phyloP scores from a whole-genome alignment of 2,329 filamentous ascomycete species.

The Emergomyces africanus region DNA sequence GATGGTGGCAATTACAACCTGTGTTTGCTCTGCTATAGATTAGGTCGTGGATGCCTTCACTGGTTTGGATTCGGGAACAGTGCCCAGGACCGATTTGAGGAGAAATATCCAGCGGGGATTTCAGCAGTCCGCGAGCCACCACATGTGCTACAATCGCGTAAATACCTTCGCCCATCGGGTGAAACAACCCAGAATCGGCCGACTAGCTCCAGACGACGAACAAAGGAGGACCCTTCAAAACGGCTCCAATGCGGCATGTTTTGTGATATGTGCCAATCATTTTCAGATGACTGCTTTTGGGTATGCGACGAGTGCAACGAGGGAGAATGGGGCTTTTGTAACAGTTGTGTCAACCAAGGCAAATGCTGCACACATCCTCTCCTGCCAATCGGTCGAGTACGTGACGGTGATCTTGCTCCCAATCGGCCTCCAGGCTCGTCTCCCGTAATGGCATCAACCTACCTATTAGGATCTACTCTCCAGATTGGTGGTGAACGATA shows the following conservation, averaged over 20 bases:
- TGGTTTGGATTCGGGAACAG: conserved; percentile 80
- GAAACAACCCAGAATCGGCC: conserved; percentile 16
- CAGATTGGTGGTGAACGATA: conserved; percentile 40
- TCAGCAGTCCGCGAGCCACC: conserved; percentile 32
- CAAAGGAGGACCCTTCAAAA: conserved; percentile 52
- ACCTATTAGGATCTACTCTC: conserved; percentile 23
- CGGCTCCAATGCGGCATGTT: conserved; percentile 71
- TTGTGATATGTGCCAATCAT: conserved; percentile 61
- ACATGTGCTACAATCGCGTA: conserved; percentile 37
- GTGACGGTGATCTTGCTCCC: conserved; percentile 12
- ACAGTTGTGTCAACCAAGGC: conserved; percentile 71
- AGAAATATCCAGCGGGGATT: conserved; percentile 27
- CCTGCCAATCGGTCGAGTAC: conserved; percentile 57
- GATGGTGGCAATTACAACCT: conserved; percentile 60
- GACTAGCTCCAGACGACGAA: conserved; percentile 38
- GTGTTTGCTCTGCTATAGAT: conserved; percentile 68
- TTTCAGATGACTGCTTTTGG: conserved; percentile 80
- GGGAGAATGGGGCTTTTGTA: conserved; percentile 92
- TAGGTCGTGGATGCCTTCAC: conserved; percentile 62
- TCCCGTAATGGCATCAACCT: conserved; percentile 15
- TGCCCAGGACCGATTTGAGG: conserved; percentile 56
- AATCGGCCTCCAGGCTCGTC: conserved; percentile 9
- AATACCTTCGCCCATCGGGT: conserved; percentile 21
- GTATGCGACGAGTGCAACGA: conserved; percentile 77
- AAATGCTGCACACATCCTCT: conserved; percentile 70